phyloP scores from a whole-genome alignment of 805 yeast species.

The Metschnikowia baotianmanensis region DNA sequence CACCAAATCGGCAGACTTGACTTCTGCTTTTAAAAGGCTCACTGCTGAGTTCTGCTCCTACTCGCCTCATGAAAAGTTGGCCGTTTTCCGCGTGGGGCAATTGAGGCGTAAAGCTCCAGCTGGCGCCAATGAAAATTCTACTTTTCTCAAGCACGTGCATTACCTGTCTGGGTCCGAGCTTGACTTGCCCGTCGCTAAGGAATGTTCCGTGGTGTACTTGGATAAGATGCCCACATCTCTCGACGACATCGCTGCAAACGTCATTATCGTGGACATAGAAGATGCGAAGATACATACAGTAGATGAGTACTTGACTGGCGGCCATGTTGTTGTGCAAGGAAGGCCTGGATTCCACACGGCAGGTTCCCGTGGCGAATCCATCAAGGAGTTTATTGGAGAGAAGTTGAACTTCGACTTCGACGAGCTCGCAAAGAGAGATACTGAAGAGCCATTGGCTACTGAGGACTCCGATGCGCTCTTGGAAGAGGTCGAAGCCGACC shows the following conservation, averaged over 20 bases:
- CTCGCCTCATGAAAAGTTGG: conserved; percentile 17
- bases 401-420: conserved; percentile 24
- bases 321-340: conserved; percentile 27
- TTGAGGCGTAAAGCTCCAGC: conserved; percentile 13
- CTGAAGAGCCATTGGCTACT: conserved; percentile 7
- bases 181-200: conserved; percentile 14
- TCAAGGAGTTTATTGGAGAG: conserved; percentile 26
- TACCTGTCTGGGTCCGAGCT: conserved; percentile 15
- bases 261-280: conserved; percentile 26
- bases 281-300: conserved; percentile 20
- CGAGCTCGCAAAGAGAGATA: conserved; percentile 20
- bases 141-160: conserved; percentile 18
- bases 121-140: background rate
- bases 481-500: conserved; percentile 29
- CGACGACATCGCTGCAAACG: conserved; percentile 9
- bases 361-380: conserved; percentile 20
- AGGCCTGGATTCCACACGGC: conserved; percentile 28
- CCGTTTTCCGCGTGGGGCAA: conserved; percentile 27
- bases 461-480: conserved; percentile 5
- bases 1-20: conserved; percentile 22
- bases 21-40: conserved; percentile 17
- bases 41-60: conserved; percentile 22
- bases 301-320: conserved; percentile 20
- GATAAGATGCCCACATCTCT: conserved; percentile 4
- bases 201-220: conserved; percentile 14